Evolutionary conservation across 306 rosid species (phyloP), one percentile per base, ranked within the genome.

Genomic region (Dryas octopetala): DNA sequence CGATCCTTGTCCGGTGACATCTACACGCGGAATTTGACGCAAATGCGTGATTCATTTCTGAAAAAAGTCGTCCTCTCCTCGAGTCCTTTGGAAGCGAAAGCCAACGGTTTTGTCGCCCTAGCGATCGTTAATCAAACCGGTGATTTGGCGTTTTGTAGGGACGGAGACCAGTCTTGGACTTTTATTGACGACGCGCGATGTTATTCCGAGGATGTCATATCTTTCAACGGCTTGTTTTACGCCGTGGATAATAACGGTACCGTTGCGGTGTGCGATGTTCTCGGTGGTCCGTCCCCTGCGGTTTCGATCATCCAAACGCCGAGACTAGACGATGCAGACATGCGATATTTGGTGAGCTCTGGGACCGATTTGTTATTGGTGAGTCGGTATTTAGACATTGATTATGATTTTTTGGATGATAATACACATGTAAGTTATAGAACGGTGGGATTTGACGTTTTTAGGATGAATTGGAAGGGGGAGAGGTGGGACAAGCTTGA

Each of bases 31-130:
- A 83, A 68, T 73, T 70, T 89, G 85, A 75, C 76, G 28, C 80
- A 86, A 55, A 91, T 89, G 86, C 81, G 96, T 4, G 84, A 88
- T 15, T 80, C 82, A 13, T 91, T 88, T 38, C 12, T 91, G 4
- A 86, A 82, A 26, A 91, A 91, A 63, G 66, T 85, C 46, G 82
- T 89, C 9, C 73, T 91, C 12, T 91, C 96, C 0, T 80, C 90
- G 0, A 79, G 84, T 17, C 93, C 91, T 0, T 23, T 49, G 28
- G 9, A 15, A 2, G 60, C 38, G 6, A 61, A 58, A 9, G 79
- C 38, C 7, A 61, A 58, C 12, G 79, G 62, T 6, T 89, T 85
- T 68, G 7, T 17, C 0, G 93, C 96, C 2, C 49, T 91, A 15
- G 95, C 91, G 51, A 85, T 91, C 55, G 83, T 88, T 6, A 76